Base-by-base conservation (phyloP, 139 green algal genomes). In the Nannochloris sp. region DNA sequence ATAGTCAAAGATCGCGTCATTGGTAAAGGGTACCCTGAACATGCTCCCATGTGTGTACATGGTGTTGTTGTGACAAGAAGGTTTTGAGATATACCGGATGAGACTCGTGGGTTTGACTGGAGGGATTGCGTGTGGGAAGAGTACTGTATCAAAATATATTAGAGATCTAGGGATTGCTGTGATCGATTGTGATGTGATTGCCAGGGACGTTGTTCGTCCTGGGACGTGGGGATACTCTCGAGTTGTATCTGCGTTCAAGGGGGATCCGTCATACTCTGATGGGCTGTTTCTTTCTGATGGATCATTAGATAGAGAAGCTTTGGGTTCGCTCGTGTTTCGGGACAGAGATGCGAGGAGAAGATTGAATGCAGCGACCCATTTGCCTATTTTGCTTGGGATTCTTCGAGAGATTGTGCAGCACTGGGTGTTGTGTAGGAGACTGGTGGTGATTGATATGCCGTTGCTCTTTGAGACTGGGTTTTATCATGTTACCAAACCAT, bases 41-140 rank as follows among this genome's bases (percentile, higher is more conserved):
- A 23, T 23, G 20, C 20, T 23, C 20, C 0, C 20, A 23, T 23
- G 20, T 23, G 20, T 23, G 0, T 23, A 23, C 20, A 23, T 23
- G 20, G 20, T 23, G 20, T 23, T 23, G 20, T 23, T 23, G 20
- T 23, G 20, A 23, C 20, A 23, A 23, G 20, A 23, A 23, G 20
- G 33, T 8, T 40, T 40, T 40, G 33, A 40, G 33, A 53, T 53
- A 49, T 43, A 25, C 14, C 30, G 23, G 6, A 95, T 96, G 89
- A 61, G 66, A 3, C 31, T 96, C 1, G 78, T 95, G 0, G 89
- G 89, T 0, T 66, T 96, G 2, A 88, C 82, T 1, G 89, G 89
- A 14, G 89, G 89, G 33, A 96, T 96, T 17, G 89, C 87, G 3
- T 79, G 70, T 8, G 89, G 89, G 13, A 96, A 96, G 46, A 83